These are phyloP conservation scores for Handroanthus guayacan DNA, from an alignment of 257 asterid species.

Conservation along the genomic window DNA sequence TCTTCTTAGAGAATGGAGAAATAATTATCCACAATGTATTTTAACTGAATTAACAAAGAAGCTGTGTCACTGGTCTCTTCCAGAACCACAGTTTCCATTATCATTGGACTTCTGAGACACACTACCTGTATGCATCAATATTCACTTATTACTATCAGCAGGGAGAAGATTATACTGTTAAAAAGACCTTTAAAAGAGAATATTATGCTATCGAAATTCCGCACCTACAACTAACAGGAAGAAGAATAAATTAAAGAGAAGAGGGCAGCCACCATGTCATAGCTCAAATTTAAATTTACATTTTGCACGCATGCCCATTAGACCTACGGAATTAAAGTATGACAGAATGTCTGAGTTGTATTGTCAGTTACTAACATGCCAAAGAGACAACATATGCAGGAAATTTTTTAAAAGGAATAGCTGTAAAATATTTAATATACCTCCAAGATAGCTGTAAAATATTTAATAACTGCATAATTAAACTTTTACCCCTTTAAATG, in stretches of 20 bases:
- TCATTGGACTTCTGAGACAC: conserved; percentile 23
- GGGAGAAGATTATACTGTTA: neutral
- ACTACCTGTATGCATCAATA: conserved; percentile 21
- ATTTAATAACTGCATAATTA: neutral
- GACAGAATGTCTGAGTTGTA: neutral
- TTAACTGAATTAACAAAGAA: conserved; percentile 29
- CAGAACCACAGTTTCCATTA: neutral
- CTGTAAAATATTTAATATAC: neutral
- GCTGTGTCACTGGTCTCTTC: conserved; percentile 15
- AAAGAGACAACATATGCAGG: neutral
- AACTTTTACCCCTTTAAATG: conserved; percentile 34
- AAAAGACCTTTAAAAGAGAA: neutral
- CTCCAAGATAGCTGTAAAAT: neutral
- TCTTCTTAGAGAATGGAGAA: conserved; percentile 22
- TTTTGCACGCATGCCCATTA: neutral
- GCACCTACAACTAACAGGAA: neutral
- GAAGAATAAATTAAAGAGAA: conserved; percentile 8
- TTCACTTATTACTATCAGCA: conserved; percentile 13
- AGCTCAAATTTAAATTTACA: neutral
- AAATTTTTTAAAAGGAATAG: neutral
- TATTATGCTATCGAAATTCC: neutral
- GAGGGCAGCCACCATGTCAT: neutral
- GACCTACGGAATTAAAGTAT: neutral
- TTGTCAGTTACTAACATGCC: neutral
- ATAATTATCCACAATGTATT: conserved; percentile 1